Evolutionary conservation across 1,139 yeast genomes (phyloP), one percentile per base, ranked within the genome.

Genomic region (Blastobotrys indianensis): DNA sequence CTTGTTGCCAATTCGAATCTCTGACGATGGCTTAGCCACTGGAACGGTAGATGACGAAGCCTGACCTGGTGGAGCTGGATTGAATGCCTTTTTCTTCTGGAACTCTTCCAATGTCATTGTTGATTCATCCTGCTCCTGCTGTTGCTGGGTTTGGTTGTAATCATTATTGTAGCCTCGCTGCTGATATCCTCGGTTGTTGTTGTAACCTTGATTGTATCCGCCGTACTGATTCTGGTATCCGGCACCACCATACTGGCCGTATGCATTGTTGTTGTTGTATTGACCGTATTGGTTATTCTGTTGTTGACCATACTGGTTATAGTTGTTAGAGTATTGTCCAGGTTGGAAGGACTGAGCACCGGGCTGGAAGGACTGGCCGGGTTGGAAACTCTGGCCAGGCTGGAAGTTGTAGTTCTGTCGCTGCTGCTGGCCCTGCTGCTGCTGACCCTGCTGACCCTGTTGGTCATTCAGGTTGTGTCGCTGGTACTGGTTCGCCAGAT

Each of bases 41-140:
- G 25, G 25, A 20, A 20, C 39, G 32, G 48, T 44, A 29, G 42
- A 38, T n/a, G 49, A 48, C 58, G 50, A 68, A 59, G 43, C 48
- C 57, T 58, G 69, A 15, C 50, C 47, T 30, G 52, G 47, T 44
- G 48, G 56, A 52, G 54, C 54, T 53, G 48, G 65, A 61, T 45
- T 31, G 48, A 62, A 54, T 32, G 63, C 71, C 51, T 73, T 69
- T 62, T 82, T 78, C 63, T 82, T 83, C 67, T 86, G 85, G 69
- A 81, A 87, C 61, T 88, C 95, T 48, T 88, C 95, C 59, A 88
- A 74, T 34, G 94, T 80, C 88, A 86, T 81, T 44, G 92, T 94
- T 45, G 48, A 53, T 33, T 47, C 52, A 34, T 55, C 59, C n/a
- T 55, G 54, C 52, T 57, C 58, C 40, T 53, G 53, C 49, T 58